Evolutionary conservation across 106 monocot species (phyloP).

Genomic region (Triglochin maritima): DNA sequence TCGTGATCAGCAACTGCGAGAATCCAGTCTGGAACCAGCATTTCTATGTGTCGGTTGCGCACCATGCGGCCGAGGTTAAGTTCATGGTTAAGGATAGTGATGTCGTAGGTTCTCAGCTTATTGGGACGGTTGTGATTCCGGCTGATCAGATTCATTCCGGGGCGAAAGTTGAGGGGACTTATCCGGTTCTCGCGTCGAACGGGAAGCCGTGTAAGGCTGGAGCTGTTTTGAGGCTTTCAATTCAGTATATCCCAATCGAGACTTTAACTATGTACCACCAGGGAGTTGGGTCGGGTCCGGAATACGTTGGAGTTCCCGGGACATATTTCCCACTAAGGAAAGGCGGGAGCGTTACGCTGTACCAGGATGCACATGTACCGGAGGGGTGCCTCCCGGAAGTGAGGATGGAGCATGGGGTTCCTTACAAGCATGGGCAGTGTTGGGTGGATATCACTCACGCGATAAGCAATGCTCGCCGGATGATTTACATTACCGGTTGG

Average conservation of each 20-base stretch:
- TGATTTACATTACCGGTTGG: constrained; percentile 89
- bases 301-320: too few relatives aligned
- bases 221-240: constrained; percentile 50
- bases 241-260: constrained; percentile 62
- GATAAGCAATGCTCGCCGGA: constrained; percentile 43
- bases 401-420: constrained; percentile 29
- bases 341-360: constrained; percentile 59
- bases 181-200: constrained; percentile 48
- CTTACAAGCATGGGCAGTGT: constrained; percentile 64
- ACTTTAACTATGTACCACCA: constrained; percentile 39
- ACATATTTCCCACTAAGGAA: constrained; percentile 72
- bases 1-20: constrained; percentile 65
- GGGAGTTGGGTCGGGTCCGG: constrained; percentile 55
- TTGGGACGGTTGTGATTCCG: constrained; percentile 57
- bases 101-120: constrained; percentile 75
- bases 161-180: constrained; percentile 46
- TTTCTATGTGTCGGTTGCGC: constrained; percentile 73
- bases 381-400: constrained; percentile 62
- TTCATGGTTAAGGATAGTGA: constrained; percentile 90
- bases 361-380: constrained; percentile 84
- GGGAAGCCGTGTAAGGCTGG: constrained; percentile 60
- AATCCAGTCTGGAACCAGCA: constrained; percentile 85
- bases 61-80: constrained; percentile 38
- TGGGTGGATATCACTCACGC: constrained; percentile 71
- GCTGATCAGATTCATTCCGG: constrained; percentile 40